A percentile compares a stretch with the other conserved stretches of the same genome.
Conservation (phyloP, 345 rosid genomes). For the Sonneratia caseolaris region DNA sequence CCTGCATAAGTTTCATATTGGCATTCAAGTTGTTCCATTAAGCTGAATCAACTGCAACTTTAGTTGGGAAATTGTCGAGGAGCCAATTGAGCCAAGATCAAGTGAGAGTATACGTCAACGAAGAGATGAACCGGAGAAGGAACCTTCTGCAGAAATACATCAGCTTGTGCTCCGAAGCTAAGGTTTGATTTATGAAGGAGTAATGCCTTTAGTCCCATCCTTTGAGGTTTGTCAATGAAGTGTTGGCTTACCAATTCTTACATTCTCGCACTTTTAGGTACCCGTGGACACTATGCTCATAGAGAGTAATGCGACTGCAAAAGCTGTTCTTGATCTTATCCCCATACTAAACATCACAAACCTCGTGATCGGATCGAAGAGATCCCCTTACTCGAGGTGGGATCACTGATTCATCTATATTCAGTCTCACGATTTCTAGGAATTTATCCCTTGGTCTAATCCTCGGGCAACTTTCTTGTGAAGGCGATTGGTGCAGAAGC, state of each 20-base stretch:
- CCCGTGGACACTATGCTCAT: slow-evolving; percentile 46
- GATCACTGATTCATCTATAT: background rate
- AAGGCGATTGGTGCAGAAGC: slow-evolving; percentile 26
- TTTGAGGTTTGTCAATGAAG: background rate
- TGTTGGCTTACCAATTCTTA: background rate
- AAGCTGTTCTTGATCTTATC: slow-evolving; percentile 51
- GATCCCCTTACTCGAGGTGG: slow-evolving; percentile 31
- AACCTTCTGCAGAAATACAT: slow-evolving; percentile 47
- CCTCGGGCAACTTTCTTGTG: background rate
- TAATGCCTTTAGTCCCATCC: background rate
- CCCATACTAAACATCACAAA: slow-evolving; percentile 46
- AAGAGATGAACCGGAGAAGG: slow-evolving; percentile 47
- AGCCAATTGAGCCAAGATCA: slow-evolving; percentile 46
- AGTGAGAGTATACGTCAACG: slow-evolving; percentile 38
- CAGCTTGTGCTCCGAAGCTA: slow-evolving; percentile 33
- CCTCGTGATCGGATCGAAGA: slow-evolving; percentile 49
- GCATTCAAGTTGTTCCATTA: background rate
- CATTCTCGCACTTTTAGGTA: slow-evolving; percentile 19
- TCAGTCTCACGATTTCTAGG: background rate
- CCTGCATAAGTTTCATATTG: background rate
- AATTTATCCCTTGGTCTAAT: background rate
- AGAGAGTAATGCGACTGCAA: slow-evolving; percentile 30
- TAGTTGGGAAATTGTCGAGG: slow-evolving; percentile 49
- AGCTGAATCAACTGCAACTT: background rate
- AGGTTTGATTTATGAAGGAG: slow-evolving; percentile 16